These are phyloP conservation scores for Plasmopara halstedii DNA, from an alignment of 352 stramenopile species.

Conservation along the genomic window DNA sequence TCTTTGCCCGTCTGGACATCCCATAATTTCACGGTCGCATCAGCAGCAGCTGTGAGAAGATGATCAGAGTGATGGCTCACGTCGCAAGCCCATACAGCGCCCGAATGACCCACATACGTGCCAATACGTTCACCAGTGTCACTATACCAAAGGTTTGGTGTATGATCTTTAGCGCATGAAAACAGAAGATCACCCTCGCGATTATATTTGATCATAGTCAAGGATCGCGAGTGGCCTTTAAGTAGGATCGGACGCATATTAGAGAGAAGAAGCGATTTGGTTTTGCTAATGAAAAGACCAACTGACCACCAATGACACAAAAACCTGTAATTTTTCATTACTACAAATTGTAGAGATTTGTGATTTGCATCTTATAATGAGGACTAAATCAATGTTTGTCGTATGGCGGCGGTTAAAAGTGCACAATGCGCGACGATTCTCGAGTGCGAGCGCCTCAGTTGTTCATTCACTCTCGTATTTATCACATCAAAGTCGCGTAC, in stretches of 20 bases:
- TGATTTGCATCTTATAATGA: no score
- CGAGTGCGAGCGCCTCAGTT: neutral
- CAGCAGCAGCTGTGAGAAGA: conserved; percentile 94
- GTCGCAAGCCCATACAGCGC: conserved; percentile 96
- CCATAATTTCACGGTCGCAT: conserved; percentile 90
- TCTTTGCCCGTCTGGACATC: conserved; percentile 86
- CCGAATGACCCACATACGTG: conserved; percentile 96
- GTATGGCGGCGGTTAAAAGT: neutral
- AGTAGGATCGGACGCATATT: conserved; percentile 95
- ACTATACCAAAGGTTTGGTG: conserved; percentile 95
- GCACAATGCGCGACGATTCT: neutral
- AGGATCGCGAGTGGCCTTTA: conserved; percentile 98
- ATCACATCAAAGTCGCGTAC: conserved; percentile 31
- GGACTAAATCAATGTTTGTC: neutral
- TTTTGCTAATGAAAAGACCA: conserved; percentile 2
- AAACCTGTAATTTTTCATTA: conserved; percentile 1
- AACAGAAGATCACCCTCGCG: conserved; percentile 98
- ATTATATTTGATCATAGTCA: conserved; percentile 99
- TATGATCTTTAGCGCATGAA: conserved; percentile 93
- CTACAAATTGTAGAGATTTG: no score
- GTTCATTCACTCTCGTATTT: conserved; percentile 30
- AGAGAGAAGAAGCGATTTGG: neutral
- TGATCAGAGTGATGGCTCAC: conserved; percentile 88
- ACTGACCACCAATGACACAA: conserved; percentile 11
- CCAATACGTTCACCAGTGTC: conserved; percentile 93